Percentiles rank a stretch among this genome's conserved stretches.
Conservation (phyloP, 805 yeast species). For the Candida germanica region DNA sequence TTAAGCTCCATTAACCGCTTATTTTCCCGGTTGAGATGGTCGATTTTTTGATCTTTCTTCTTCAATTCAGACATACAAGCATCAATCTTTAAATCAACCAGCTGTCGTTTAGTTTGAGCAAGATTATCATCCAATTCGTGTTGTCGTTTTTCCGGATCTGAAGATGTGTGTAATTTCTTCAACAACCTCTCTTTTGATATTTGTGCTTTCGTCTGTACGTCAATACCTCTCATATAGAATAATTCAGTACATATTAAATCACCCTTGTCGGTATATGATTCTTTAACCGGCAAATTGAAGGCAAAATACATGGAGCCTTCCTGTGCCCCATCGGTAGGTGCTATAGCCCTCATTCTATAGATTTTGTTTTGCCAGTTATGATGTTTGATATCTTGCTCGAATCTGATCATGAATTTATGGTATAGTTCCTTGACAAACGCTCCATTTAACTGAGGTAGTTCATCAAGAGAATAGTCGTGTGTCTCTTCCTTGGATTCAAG, state of each 20-base stretch:
- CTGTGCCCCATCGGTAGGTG: constrained; percentile 2
- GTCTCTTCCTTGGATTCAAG: too few relatives aligned
- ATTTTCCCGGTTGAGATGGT: constrained; percentile 24
- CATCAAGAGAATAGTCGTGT: constrained; percentile 9
- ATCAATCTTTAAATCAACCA: constrained; percentile 16
- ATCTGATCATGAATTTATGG: constrained; percentile 15
- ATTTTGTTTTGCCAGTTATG: constrained; percentile 9
- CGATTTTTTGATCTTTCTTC: constrained; percentile 19
- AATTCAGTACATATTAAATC: constrained; percentile 23
- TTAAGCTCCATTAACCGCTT: constrained; percentile 30
- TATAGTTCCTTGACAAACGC: constrained; percentile 20
- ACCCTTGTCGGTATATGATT: constrained; percentile 11
- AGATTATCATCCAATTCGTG: constrained; percentile 3
- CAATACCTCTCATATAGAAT: constrained; percentile 17
- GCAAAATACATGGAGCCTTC: constrained; percentile 9
- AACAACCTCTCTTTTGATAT: constrained; percentile 7
- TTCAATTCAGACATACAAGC: constrained; percentile 21
- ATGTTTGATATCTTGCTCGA: constrained; percentile 7
- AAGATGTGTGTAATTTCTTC: neutral
- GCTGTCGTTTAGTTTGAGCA: constrained; percentile 14
- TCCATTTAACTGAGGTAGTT: constrained; percentile 27
- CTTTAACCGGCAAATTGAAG: constrained; percentile 14
- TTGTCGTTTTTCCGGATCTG: neutral
- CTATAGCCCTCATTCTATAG: constrained; percentile 5
- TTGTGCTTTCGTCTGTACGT: constrained; percentile 18